Evolutionary conservation across 495 filamentous ascomycete species (phyloP).

Genomic region (Xylaria telfairii): DNA sequence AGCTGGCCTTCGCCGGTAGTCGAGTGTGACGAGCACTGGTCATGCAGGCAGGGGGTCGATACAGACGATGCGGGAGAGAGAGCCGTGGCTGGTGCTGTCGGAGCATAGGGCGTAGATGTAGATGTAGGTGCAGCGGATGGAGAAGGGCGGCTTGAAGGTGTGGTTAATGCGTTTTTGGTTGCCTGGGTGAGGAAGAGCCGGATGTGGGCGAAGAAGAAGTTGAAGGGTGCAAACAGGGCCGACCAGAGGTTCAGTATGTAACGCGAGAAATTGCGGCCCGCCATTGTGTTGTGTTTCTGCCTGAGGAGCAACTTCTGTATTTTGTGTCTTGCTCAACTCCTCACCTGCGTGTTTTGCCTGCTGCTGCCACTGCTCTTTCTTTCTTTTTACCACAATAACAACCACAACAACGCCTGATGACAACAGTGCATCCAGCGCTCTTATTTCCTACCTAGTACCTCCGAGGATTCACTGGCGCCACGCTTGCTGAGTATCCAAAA

Average conservation of each 20-base stretch:
- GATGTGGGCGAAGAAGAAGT: constrained; percentile 38
- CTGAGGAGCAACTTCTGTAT: constrained; percentile 22
- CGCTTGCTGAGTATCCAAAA: neutral
- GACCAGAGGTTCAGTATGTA: constrained; percentile 42
- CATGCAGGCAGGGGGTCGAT: neutral
- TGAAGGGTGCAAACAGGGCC: constrained; percentile 43
- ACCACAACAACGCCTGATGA: neutral
- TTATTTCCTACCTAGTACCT: neutral
- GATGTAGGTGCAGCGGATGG: neutral
- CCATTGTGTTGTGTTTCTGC: constrained; percentile 35
- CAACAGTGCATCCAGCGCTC: neutral
- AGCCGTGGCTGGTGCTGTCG: neutral
- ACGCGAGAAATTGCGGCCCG: constrained; percentile 44
- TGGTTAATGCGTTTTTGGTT: neutral
- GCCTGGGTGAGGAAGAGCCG: constrained; percentile 31
- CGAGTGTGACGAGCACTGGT: constrained; percentile 16
- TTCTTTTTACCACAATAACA: too few relatives aligned
- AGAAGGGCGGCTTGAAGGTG: neutral
- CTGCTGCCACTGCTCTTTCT: constrained; percentile 1
- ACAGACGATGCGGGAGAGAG: constrained; percentile 16
- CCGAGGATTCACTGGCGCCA: neutral
- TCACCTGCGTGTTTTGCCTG: neutral
- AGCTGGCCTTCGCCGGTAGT: neutral
- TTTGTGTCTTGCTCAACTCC: constrained; percentile 15
- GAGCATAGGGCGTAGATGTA: neutral